phyloP scores from a whole-genome alignment of 1,139 yeast genomes.

The Geotrichum fermentans region DNA sequence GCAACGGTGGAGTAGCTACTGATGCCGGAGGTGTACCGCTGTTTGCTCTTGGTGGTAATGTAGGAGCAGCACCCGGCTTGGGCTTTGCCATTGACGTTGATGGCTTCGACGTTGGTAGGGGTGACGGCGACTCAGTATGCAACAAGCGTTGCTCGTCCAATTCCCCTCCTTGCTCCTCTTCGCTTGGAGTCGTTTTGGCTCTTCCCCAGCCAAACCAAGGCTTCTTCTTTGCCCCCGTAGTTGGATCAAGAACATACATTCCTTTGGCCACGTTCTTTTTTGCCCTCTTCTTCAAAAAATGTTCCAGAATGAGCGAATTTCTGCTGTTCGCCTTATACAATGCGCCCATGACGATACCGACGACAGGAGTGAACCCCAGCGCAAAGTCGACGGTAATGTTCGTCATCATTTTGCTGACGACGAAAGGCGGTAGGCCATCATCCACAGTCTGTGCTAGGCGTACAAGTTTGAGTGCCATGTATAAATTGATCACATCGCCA shows the following conservation, averaged over 20 bases:
- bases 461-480: slow-evolving; percentile 49
- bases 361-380: slow-evolving; percentile 65
- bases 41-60: no score
- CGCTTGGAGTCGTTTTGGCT: not conserved
- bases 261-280: slow-evolving; percentile 15
- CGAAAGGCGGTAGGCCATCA: slow-evolving; percentile 49
- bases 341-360: slow-evolving; percentile 65
- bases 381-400: slow-evolving; percentile 63
- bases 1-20: slow-evolving; percentile 1
- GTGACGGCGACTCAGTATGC: no score
- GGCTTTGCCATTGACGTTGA: no score
- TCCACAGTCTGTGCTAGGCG: slow-evolving; percentile 51
- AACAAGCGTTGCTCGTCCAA: not conserved
- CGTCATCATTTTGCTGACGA: slow-evolving; percentile 51
- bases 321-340: slow-evolving; percentile 71
- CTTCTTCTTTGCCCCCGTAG: not conserved
- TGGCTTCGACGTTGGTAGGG: no score
- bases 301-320: slow-evolving; percentile 59
- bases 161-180: not conserved
- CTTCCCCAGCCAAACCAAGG: slow-evolving; percentile 15
- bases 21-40: slow-evolving; percentile 6
- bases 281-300: slow-evolving; percentile 15
- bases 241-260: slow-evolving; percentile 1
- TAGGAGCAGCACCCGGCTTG: no score
- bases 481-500: slow-evolving; percentile 52